Conservation (phyloP, 2,329 filamentous ascomycete genomes). For the Colletotrichum sojae region DNA sequence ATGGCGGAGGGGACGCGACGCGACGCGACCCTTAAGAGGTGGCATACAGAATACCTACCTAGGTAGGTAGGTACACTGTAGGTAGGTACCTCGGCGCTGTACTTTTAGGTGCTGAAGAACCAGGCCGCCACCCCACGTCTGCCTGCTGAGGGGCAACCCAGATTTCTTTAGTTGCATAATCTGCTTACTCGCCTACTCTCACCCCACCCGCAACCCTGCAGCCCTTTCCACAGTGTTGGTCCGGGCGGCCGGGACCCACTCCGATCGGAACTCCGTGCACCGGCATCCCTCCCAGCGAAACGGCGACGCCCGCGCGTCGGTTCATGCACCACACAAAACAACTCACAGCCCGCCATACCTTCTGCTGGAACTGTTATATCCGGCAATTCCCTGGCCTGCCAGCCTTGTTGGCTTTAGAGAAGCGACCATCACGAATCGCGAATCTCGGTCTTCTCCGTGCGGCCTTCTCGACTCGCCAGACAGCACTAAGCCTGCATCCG, state of each 20-base stretch:
- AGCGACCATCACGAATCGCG: too few relatives aligned
- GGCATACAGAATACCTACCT: too few relatives aligned
- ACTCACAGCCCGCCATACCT: background rate
- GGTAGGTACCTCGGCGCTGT: background rate
- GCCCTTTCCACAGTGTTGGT: too few relatives aligned
- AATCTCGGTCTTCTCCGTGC: too few relatives aligned
- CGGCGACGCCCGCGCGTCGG: background rate
- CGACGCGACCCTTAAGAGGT: slow-evolving; percentile 23
- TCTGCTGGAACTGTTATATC: background rate
- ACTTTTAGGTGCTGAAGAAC: slow-evolving; percentile 9
- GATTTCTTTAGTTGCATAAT: too few relatives aligned
- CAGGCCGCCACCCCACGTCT: background rate
- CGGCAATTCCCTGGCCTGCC: too few relatives aligned
- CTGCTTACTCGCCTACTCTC: too few relatives aligned
- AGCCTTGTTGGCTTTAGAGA: too few relatives aligned
- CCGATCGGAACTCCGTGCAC: background rate
- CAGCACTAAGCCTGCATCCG: too few relatives aligned
- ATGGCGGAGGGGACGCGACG: slow-evolving; percentile 17
- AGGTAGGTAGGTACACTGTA: too few relatives aligned
- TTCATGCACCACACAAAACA: background rate
- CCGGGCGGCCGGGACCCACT: background rate
- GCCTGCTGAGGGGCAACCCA: slow-evolving; percentile 19
- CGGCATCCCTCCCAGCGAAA: background rate
- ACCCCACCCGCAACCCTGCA: too few relatives aligned
- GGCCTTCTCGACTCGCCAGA: too few relatives aligned